Base-by-base conservation (phyloP, 768 basidiomycete genomes). In the Leucocoprinus birnbaumii region DNA sequence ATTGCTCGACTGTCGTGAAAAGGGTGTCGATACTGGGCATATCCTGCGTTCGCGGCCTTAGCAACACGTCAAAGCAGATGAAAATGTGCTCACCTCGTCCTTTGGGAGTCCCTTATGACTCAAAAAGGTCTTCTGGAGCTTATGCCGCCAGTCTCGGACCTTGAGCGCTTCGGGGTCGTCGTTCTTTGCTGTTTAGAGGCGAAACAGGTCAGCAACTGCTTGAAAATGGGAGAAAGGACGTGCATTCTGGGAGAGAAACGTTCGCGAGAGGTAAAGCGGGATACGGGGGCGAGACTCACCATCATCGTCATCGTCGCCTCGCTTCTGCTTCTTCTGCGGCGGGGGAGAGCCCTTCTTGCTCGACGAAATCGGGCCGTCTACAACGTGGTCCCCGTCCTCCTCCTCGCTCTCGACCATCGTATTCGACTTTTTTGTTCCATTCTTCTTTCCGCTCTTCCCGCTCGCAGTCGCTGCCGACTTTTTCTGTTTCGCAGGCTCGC, bases 91-190 rank as follows among this genome's bases (percentile, higher is more conserved):
- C 60, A 91, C 89, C 60, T 85, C 84, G 9, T 81, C 80, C 62
- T 83, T 85, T 3, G 90, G 87, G 7, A 76, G 59, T 5, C 72
- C 71, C 69, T 86, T 86, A 60, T 73, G 80, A 61, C 85, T 84
- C 50, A 95, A 66, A 74, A 94, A 89, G 0, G 84, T 89, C 68
- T 93, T 89, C 71, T 98, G 94, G 2, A 97, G 79, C 68, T 84
- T 89, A 68, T 96, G 93, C 61, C 95, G 79, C 94, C 94, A 96
- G 55, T 91, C 89, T 65, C 89, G 86, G 62, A 95, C 92, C 68
- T 87, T 73, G 24, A 69, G 48, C 26, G 82, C 81, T 50, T 78
- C 76, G 1, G 92, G 92, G 66, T 94, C 83, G 35, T 80, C 73
- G 34, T 86, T 85, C 65, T 80, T 76, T 7, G 65, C 73, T 75